Base-by-base conservation (phyloP, 106 monocot genomes). In the Dendrobium officinale region DNA sequence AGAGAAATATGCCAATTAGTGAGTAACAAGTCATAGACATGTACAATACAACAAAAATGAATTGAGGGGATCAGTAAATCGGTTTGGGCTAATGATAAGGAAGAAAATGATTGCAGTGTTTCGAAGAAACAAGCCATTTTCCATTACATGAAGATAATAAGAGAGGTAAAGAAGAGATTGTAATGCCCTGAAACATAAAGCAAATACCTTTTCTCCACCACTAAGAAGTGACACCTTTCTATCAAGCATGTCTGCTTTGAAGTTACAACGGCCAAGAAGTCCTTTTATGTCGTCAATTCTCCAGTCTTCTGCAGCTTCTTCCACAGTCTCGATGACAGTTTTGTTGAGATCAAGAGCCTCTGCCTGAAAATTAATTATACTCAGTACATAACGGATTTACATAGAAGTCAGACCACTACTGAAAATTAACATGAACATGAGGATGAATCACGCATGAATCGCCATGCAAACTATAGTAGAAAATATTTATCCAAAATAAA, bases 231-330 rank as follows among this genome's bases (percentile, higher is more conserved):
- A 80, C 40, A 99, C 98, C 84, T 99, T 99, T 80, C 98, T 92
- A 43, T 95, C 93, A 77, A 99, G 91, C 93, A 99, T 95, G 82
- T 95, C 87, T 31, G 92, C 88, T 87, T 95, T 99, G 78, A 99
- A 99, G 77, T 99, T 99, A 42, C 89, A 95, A 40, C 98, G 91
- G 16, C 98, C 98, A 44, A 99, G 93, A 78, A 99, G 98, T 44
- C 98, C 98, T 86, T 99, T 99, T 75, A 99, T 99, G 73, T 99
- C 95, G 85, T 99, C 98, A 79, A 90, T 88, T 70, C 88, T 92
- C 98, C 98, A 99, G 68, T 99, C 90, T 51, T 93, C 95, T 68
- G 98, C 95, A 85, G 86, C 90, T 79, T 93, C 98, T 88, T 89
- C 92, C 45, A 99, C 95, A 59, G 95, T 99, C 33, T 93, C 73